Conservation (phyloP, 2,329 filamentous ascomycete genomes). For the Teratosphaeria pseudoeucalypti region DNA sequence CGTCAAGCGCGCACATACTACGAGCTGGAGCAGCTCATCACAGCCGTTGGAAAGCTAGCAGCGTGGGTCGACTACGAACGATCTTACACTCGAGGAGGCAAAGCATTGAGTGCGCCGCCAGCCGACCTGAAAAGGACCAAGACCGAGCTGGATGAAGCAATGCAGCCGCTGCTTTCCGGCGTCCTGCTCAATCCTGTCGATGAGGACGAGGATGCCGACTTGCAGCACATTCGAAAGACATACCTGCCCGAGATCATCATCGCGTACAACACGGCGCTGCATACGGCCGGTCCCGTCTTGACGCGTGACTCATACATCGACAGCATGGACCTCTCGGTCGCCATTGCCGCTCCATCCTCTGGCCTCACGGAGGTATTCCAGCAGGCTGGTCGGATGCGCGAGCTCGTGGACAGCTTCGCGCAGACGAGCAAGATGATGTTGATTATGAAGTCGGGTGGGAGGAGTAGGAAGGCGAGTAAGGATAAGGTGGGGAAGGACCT, state of each 20-base stretch:
- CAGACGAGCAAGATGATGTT: slow-evolving; percentile 63
- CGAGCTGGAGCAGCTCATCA: slow-evolving; percentile 34
- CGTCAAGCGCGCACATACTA: slow-evolving; percentile 28
- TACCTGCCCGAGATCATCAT: slow-evolving; percentile 83
- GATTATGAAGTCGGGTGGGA: slow-evolving; percentile 34
- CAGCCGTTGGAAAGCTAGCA: slow-evolving; percentile 32
- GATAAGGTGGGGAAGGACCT: slow-evolving; percentile 32
- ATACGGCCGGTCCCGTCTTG: slow-evolving; percentile 64
- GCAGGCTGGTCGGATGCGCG: slow-evolving; percentile 32
- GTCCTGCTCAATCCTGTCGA: slow-evolving; percentile 20
- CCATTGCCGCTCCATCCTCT: slow-evolving; percentile 51
- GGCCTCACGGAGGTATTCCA: slow-evolving; percentile 29
- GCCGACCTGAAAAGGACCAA: slow-evolving; percentile 28
- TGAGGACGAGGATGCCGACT: slow-evolving; percentile 48
- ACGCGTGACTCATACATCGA: slow-evolving; percentile 68
- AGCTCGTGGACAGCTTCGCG: slow-evolving; percentile 53
- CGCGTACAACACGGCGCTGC: slow-evolving; percentile 70
- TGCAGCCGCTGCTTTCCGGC: slow-evolving; percentile 27
- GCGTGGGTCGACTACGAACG: slow-evolving; percentile 35
- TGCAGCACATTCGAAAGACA: slow-evolving; percentile 55
- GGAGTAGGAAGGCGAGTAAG: slow-evolving; percentile 33
- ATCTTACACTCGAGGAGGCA: slow-evolving; percentile 18
- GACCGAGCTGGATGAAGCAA: slow-evolving; percentile 28
- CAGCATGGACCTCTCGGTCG: slow-evolving; percentile 73
- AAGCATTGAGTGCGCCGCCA: slow-evolving; percentile 11